Conservation (phyloP, 805 yeast genomes). For the Cyberlindnera xishuangbannaensis region DNA sequence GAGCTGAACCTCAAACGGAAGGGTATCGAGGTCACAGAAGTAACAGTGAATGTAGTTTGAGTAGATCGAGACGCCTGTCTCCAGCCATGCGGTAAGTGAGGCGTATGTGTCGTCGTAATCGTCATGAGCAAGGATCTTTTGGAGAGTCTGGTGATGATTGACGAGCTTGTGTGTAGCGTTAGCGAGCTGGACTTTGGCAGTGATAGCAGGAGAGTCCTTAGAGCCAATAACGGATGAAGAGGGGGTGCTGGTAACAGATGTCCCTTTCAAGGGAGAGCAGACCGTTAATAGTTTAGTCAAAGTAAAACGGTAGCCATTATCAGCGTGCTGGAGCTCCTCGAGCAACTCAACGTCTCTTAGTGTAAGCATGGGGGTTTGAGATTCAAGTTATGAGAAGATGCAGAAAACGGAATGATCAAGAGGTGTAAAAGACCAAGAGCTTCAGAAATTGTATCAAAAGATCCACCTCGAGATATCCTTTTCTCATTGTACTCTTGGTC, state of each 20-base stretch:
- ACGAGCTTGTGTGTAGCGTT: constrained; percentile 10
- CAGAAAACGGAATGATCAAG: no score
- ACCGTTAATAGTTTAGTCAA: constrained; percentile 14
- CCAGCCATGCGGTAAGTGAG: constrained; percentile 10
- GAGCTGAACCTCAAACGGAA: constrained; percentile 11
- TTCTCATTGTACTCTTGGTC: no score
- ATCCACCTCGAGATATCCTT: no score
- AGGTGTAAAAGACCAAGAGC: no score
- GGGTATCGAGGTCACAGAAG: constrained; percentile 6
- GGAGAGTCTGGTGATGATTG: constrained; percentile 14
- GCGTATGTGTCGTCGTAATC: constrained; percentile 3
- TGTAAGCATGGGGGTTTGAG: constrained; percentile 3
- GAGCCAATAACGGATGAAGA: no score
- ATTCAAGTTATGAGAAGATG: not conserved
- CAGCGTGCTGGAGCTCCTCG: constrained; percentile 14
- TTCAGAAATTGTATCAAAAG: no score
- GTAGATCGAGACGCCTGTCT: constrained; percentile 9
- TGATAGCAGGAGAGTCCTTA: no score
- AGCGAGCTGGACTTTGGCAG: no score
- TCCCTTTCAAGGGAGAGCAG: constrained; percentile 9
- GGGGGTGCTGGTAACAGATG: not conserved
- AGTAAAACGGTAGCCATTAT: constrained; percentile 12
- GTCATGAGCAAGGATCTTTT: constrained; percentile 1
- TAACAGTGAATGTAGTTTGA: constrained; percentile 10
- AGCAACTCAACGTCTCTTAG: constrained; percentile 10